Conservation (phyloP, 2,329 filamentous ascomycete genomes). For the Epichloe baconii region DNA sequence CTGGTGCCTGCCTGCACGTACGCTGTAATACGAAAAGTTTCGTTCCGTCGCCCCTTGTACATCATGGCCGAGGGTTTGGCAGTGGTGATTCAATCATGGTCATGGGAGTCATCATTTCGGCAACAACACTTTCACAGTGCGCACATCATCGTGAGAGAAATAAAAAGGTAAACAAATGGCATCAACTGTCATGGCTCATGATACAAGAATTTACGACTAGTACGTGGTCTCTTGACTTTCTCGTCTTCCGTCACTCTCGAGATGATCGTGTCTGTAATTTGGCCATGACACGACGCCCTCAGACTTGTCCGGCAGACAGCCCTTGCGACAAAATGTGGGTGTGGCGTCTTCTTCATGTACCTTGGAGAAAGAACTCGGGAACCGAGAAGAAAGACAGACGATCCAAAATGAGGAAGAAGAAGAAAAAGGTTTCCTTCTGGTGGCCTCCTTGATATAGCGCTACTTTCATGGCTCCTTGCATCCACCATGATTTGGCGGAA, state of each 20-base stretch:
- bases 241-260: neutral
- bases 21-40: too few species aligned
- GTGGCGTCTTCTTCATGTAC: neutral
- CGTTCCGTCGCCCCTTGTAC: too few species aligned
- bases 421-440: neutral
- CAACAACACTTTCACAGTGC: neutral
- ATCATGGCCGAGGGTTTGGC: too few species aligned
- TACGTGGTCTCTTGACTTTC: neutral
- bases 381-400: neutral
- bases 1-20: too few species aligned
- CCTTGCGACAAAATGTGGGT: neutral
- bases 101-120: neutral
- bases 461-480: neutral
- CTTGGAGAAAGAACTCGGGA: neutral
- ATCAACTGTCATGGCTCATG: slow-evolving; percentile 4
- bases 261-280: neutral
- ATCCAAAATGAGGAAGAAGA: neutral
- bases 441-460: neutral
- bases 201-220: neutral
- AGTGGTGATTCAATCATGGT: too few species aligned
- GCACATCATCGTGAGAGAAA: neutral
- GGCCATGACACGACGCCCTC: neutral
- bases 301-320: neutral
- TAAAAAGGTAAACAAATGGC: neutral
- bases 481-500: neutral